Base-by-base conservation (phyloP, 495 filamentous ascomycete species). In the Talaromyces trachyspermus region DNA sequence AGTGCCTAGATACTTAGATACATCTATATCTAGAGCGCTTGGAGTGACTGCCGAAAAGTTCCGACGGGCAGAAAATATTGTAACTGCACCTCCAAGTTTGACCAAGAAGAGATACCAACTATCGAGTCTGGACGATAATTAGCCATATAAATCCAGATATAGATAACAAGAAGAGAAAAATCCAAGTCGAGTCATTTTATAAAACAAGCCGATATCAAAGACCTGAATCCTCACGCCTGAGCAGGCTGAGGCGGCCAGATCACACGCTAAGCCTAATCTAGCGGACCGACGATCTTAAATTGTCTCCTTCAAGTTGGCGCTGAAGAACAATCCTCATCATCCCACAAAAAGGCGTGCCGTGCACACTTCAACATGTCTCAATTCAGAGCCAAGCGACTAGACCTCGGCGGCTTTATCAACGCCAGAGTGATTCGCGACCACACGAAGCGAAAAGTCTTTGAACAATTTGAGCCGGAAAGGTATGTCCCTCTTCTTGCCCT, bases 381-480 rank as follows among this genome's bases (percentile, higher is more conserved):
- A 60, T 95, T 92, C 68, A 72, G 88, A 58, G 71, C 88, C 11
- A 95, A 94, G 71, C 87, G 78, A 71, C 79, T 96, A 26, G 87
- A 95, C 54, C 68, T 98, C 49, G 81, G 85, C 54, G 84, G 87
- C 58, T 96, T 84, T 59, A 64, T 88, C 66, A 96, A 97, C 58
- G 75, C 80, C 62, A 80, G 81, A 43, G 69, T 86, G 45, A 84
- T 98, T 59, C 86, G 91, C 51, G 92, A 97, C 59, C 86, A 95
- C 70, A 85, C 88, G 43, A 97, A 96, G 78, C 83, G 91, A 46
- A 92, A 92, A 72, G 88, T 86, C 22, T 95, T 88, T 54, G 88
- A 81, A 46, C 75, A 87, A 54, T 72, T 82, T 54, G 92, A 98
- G 67, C 78, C 87, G 5, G 83, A 95, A 69, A 82, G 89, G 89